These are phyloP conservation scores for Hymenoscyphus occultus DNA, from an alignment of 2,329 filamentous ascomycete genomes.

Conservation along the genomic window DNA sequence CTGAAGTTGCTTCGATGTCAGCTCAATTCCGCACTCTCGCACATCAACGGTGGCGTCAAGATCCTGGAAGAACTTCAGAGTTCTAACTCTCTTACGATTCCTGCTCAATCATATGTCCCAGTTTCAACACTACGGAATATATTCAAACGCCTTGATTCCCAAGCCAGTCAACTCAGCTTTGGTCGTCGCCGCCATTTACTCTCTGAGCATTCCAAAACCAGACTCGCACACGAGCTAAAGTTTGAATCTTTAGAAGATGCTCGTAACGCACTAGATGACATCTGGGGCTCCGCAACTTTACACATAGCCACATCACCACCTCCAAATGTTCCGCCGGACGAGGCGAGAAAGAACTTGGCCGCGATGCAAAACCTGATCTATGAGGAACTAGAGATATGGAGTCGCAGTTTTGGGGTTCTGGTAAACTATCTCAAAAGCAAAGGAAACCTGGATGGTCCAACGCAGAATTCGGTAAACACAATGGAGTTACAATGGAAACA, in stretches of 20 bases:
- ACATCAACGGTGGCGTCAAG: conserved; percentile 22
- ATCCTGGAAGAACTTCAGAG: conserved; percentile 20
- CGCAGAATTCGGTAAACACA: conserved; percentile 4
- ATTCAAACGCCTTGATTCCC: conserved; percentile 19
- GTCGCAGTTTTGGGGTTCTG: background rate
- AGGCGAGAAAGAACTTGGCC: background rate
- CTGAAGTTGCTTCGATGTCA: conserved; percentile 21
- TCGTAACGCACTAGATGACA: conserved; percentile 10
- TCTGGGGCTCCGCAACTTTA: conserved; percentile 5
- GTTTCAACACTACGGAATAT: conserved; percentile 17
- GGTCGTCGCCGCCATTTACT: background rate
- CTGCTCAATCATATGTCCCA: conserved; percentile 14
- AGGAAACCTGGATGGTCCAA: background rate
- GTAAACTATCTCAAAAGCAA: background rate
- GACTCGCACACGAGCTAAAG: background rate
- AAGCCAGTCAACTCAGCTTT: conserved; percentile 14
- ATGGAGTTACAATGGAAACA: conserved; percentile 7
- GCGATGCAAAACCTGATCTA: background rate
- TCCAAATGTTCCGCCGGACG: background rate
- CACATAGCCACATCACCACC: background rate
- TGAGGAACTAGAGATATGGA: background rate
- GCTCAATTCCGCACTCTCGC: conserved; percentile 19
- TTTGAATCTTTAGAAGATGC: conserved; percentile 13
- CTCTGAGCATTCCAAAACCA: background rate
- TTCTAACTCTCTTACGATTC: conserved; percentile 1